phyloP scores from a whole-genome alignment of 768 basidiomycete species.

The Pleurotus salmoneostramineus region DNA sequence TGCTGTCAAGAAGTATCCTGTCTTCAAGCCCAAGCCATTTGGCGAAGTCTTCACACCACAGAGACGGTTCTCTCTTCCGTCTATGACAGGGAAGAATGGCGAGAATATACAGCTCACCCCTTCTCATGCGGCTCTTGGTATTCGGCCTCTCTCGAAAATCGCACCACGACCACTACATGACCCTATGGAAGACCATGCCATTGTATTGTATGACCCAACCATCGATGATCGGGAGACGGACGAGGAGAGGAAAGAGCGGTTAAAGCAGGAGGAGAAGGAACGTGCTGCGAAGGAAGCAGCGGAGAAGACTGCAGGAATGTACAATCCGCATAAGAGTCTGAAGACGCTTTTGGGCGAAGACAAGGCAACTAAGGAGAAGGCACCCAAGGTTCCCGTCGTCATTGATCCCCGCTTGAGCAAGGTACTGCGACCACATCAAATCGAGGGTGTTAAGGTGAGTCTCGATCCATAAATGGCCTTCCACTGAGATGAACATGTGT shows the following conservation, averaged over 20 bases:
- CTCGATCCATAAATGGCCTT: not conserved
- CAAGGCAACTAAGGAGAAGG: slow-evolving; percentile 58
- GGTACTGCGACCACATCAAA: slow-evolving; percentile 93
- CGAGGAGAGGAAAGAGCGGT: slow-evolving; percentile 72
- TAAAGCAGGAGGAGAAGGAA: slow-evolving; percentile 69
- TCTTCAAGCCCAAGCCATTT: slow-evolving; percentile 80
- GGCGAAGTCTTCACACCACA: slow-evolving; percentile 36
- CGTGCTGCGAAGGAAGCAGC: slow-evolving; percentile 59
- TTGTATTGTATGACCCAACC: slow-evolving; percentile 95
- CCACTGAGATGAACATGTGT: not conserved
- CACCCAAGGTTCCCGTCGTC: slow-evolving; percentile 89
- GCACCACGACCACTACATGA: slow-evolving; percentile 93
- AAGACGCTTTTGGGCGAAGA: slow-evolving; percentile 72
- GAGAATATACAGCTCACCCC: slow-evolving; percentile 49
- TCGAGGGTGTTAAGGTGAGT: slow-evolving; percentile 93
- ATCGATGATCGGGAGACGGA: slow-evolving; percentile 90
- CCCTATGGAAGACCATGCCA: slow-evolving; percentile 97
- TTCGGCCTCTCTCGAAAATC: slow-evolving; percentile 74
- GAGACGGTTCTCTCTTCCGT: slow-evolving; percentile 80
- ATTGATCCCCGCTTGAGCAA: slow-evolving; percentile 88
- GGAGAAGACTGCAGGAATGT: slow-evolving; percentile 70
- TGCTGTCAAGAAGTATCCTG: slow-evolving; percentile 68
- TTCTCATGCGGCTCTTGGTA: slow-evolving; percentile 78
- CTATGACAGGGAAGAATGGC: slow-evolving; percentile 71
- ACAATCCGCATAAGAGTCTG: slow-evolving; percentile 91